Conservation (phyloP, 2,329 filamentous ascomycete species). For the Fusarium robinianum region DNA sequence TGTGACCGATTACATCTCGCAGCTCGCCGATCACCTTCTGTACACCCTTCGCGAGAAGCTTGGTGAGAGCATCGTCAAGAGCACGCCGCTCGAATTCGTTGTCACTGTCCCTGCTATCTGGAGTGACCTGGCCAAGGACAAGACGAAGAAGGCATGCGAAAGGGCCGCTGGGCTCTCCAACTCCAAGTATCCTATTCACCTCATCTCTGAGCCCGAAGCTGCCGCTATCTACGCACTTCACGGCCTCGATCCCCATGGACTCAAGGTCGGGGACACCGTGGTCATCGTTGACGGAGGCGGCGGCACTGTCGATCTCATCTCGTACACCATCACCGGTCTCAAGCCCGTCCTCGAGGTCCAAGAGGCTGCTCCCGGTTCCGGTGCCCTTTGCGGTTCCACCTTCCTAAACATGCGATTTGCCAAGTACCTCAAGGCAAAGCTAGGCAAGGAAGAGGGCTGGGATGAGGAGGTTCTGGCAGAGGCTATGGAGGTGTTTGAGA, state of each 20-base stretch:
- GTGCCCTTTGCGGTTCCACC: constrained; percentile 52
- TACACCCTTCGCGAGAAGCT: constrained; percentile 49
- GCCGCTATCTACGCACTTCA: constrained; percentile 53
- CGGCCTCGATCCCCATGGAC: constrained; percentile 44
- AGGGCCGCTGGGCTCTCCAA: constrained; percentile 40
- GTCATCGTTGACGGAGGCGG: constrained; percentile 58
- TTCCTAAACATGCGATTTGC: constrained; percentile 52
- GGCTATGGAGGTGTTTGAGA: constrained; percentile 50
- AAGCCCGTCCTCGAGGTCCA: constrained; percentile 50
- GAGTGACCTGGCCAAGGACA: constrained; percentile 57
- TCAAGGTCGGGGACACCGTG: constrained; percentile 51
- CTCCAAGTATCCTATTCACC: constrained; percentile 42
- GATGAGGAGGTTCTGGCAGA: constrained; percentile 46
- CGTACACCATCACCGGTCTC: constrained; percentile 51
- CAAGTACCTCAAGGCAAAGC: constrained; percentile 46
- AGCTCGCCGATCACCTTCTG: constrained; percentile 50
- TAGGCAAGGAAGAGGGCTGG: constrained; percentile 47
- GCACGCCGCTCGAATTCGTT: constrained; percentile 53
- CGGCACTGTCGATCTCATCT: constrained; percentile 57
- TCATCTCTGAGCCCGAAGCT: constrained; percentile 56
- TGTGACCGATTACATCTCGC: constrained; percentile 53
- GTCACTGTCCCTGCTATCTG: constrained; percentile 61
- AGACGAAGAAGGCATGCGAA: constrained; percentile 51
- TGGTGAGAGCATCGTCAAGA: constrained; percentile 47
- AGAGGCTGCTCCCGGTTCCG: constrained; percentile 51